phyloP scores from a whole-genome alignment of 2,329 filamentous ascomycete genomes.

The Aspergillus fischeri region DNA sequence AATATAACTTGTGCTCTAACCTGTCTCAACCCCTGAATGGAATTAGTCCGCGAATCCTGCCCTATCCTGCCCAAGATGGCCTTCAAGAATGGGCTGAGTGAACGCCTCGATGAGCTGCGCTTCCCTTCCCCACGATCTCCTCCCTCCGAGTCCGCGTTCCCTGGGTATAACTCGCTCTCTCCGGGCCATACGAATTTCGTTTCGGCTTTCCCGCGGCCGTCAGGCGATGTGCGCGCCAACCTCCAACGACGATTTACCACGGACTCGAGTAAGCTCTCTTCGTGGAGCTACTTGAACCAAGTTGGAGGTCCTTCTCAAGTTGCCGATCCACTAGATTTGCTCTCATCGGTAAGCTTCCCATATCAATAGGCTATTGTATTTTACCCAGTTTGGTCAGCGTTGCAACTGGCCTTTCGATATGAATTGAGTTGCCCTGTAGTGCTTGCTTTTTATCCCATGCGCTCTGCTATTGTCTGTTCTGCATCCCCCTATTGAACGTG shows the following conservation, averaged over 20 bases:
- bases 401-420: neutral
- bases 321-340: constrained; percentile 51
- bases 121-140: constrained; percentile 74
- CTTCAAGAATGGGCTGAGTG: constrained; percentile 59
- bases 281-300: constrained; percentile 62
- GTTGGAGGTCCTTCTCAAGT: constrained; percentile 42
- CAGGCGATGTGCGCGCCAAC: constrained; percentile 68
- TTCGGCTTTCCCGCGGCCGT: constrained; percentile 50
- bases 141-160: constrained; percentile 70
- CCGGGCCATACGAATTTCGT: constrained; percentile 63
- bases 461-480: neutral
- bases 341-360: constrained; percentile 48
- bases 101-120: constrained; percentile 73
- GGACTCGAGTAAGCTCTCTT: constrained; percentile 78
- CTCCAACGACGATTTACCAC: constrained; percentile 92
- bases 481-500: neutral
- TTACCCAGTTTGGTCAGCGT: neutral
- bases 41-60: constrained; percentile 28
- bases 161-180: constrained; percentile 68
- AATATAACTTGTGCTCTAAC: constrained; percentile 21
- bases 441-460: neutral
- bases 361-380: neutral
- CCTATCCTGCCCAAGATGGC: constrained; percentile 51
- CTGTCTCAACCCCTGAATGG: constrained; percentile 18
- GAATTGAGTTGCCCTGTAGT: neutral